Evolutionary conservation across 176 grass and related monocot genomes (phyloP), one percentile per base, ranked within the genome.

Genomic region (Miscanthus lutarioriparius): DNA sequence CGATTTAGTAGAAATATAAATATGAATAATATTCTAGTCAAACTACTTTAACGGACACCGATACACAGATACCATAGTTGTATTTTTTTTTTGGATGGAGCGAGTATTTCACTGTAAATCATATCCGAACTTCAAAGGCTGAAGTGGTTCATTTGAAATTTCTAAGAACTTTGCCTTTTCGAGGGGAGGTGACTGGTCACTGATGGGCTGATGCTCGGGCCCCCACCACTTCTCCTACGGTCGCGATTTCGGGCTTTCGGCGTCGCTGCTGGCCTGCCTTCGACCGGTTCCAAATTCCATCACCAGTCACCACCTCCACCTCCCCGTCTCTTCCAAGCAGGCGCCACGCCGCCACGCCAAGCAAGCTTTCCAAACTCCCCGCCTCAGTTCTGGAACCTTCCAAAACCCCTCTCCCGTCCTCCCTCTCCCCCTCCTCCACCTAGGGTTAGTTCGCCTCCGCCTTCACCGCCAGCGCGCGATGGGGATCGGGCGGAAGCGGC

Each of bases 401-500:
- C 27, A 49, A 38, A 65, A 65, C 73, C 68, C 65, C 54, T 39
- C 65, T 82, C 62, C 77, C 0, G 1, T 6, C 16, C 22, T 32
- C 8, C 30, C 64, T 36, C 41, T 11, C 35, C 38, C 16, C 16
- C 77, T 72, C 40, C 45, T n/a, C 22, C 38, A 71, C 69, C 69
- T 70, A 85, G 82, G 86, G 58, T 81, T 58, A 10, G 12, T 35
- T 35, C 33, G 71, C 74, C 20, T 68, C 69, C 43, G 5, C 40
- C 2, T 45, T 44, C 62, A 20, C 62, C n/a, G 8, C 44, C 16
- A 8, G 38, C 47, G n/a, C 10, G 35, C 36, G 33, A 87, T 87
- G 85, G 86, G 75, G 70, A 4, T n/a, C 74, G 79, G 81, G 51
- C 71, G 81, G 89, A 85, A 86, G 82, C 80, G 84, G 75, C 76